Evolutionary conservation across 108 stramenopile species (phyloP), one percentile per base, ranked within the genome.

Genomic region (Discostella pseudostelligera): DNA sequence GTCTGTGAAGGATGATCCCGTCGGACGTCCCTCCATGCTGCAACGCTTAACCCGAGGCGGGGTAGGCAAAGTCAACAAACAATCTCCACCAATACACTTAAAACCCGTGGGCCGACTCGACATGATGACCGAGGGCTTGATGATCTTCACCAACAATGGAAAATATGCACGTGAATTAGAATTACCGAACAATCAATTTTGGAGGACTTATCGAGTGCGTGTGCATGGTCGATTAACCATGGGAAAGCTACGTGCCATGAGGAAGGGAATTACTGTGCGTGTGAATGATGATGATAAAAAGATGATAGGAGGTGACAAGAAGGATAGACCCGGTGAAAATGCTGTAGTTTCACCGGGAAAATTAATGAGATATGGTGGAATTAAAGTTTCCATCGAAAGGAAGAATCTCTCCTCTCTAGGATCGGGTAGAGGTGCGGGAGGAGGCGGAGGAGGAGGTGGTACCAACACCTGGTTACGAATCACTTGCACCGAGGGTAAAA

Each of bases 41-140:
- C 80, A 87, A 39, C 82, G 90, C 36, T 45, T 92, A 8, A 39
- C 50, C 8, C 82, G 75, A 20, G 84, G 87, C 21, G 89, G 89
- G 8, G 85, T 88, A 3, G 89, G 87, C 1, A 67, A 73, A 14
- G 39, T 17, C 21, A 69, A 39, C 56, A 76, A 70, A 25, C 16
- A 19, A 39, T 13, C 25, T 22, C 32, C 60, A 8, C 67, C 65
- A 3, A 70, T 63, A 1, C 89, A 88, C 75, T 62, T 89, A 11
- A 93, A 87, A n/a, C 82, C 87, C 22, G 80, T 93, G 46, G 88
- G 91, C 22, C 63, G 88, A 47, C 60, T 93, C 12, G 92, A 93
- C 60, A 87, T 89, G 74, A 79, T 78, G 51, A 88, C 92, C 10
- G 88, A 89, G 72, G 92, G 92, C 20, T 66, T 93, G 11, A 81